Conservation (phyloP, 352 stramenopile species). For the Phytophthora fragariaefolia region DNA sequence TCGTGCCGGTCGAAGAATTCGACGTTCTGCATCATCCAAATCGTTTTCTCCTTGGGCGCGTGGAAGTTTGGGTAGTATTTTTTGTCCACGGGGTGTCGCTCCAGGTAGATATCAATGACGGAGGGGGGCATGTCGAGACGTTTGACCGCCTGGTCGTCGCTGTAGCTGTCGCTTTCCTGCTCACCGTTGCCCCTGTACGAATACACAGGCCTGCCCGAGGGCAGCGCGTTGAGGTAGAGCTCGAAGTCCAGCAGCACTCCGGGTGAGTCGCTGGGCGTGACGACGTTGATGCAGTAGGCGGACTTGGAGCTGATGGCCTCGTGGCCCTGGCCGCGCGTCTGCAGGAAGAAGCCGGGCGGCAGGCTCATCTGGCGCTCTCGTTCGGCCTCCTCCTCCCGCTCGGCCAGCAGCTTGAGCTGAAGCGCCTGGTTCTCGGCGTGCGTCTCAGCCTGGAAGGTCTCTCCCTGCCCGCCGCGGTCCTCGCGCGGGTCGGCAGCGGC, state of each 20-base stretch:
- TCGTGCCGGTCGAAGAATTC: constrained; percentile 88
- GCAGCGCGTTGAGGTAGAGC: constrained; percentile 73
- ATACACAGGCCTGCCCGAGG: constrained; percentile 69
- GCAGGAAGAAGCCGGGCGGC: constrained; percentile 70
- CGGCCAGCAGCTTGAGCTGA: constrained; percentile 4
- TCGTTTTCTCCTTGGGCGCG: constrained; percentile 66
- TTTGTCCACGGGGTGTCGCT: constrained; percentile 71
- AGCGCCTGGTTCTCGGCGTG: constrained; percentile 22
- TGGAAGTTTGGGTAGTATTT: constrained; percentile 74
- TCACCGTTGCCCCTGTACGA: constrained; percentile 45
- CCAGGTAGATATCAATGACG: constrained; percentile 83
- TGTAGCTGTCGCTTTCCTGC: constrained; percentile 30
- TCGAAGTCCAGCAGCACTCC: constrained; percentile 76
- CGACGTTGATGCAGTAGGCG: constrained; percentile 83
- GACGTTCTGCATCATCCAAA: constrained; percentile 90
- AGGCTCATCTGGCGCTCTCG: constrained; percentile 40
- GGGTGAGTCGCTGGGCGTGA: constrained; percentile 63
- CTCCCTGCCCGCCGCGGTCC: constrained; percentile 10
- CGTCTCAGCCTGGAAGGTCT: constrained; percentile 31
- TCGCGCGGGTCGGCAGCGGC: constrained; percentile 21
- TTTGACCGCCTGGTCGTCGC: constrained; percentile 14
- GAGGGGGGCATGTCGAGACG: constrained; percentile 64
- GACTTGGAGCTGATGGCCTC: constrained; percentile 63
- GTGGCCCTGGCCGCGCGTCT: constrained; percentile 74
- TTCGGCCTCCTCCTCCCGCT: constrained; percentile 29